phyloP scores from a whole-genome alignment of 306 rosid species.

The Argentina anserina region DNA sequence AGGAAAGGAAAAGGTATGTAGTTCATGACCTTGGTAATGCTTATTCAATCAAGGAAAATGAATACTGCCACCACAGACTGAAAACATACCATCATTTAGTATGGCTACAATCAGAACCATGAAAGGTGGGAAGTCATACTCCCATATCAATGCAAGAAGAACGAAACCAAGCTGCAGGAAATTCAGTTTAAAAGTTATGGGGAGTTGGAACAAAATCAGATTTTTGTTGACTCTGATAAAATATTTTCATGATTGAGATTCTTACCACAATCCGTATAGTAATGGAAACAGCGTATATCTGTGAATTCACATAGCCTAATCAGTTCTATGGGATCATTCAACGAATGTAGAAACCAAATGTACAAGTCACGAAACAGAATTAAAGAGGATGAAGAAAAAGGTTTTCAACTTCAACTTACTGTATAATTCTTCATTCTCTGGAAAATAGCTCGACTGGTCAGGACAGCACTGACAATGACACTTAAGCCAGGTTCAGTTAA shows the following conservation, averaged over 20 bases:
- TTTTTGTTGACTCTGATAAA: background rate
- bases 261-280: slow-evolving; percentile 89
- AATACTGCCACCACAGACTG: slow-evolving; percentile 4
- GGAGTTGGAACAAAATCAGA: slow-evolving; percentile 13
- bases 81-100: slow-evolving; percentile 69
- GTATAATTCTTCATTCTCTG: slow-evolving; percentile 94
- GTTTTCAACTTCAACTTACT: slow-evolving; percentile 22
- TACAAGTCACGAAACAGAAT: background rate
- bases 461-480: slow-evolving; percentile 72
- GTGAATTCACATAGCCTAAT: slow-evolving; percentile 17
- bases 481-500: slow-evolving; percentile 88
- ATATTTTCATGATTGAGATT: slow-evolving; percentile 17
- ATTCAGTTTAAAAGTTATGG: slow-evolving; percentile 22
- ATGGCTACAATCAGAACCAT: slow-evolving; percentile 90
- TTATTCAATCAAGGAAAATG: background rate
- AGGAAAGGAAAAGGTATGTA: background rate
- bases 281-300: slow-evolving; percentile 91
- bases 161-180: slow-evolving; percentile 79
- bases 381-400: background rate
- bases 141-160: slow-evolving; percentile 85
- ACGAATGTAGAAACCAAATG: slow-evolving; percentile 5
- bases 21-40: background rate
- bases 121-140: slow-evolving; percentile 87
- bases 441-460: slow-evolving; percentile 83
- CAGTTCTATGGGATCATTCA: slow-evolving; percentile 8